Conservation (phyloP, 75 land plant genomes). For the Pinus taeda region DNA sequence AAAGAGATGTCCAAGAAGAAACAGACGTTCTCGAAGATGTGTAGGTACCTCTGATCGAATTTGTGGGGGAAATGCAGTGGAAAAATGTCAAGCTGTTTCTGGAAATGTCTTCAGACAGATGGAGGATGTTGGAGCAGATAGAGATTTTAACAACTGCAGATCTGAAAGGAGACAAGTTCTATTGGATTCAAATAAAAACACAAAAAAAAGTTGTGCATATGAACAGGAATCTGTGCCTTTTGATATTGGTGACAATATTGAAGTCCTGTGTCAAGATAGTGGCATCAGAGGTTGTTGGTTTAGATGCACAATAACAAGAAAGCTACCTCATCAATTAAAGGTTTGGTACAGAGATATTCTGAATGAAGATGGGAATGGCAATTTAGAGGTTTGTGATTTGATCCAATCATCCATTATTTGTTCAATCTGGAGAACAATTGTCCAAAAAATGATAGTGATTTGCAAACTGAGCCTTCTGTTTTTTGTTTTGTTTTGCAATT, state of each 20-base stretch:
- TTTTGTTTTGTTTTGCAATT: constrained; percentile 9
- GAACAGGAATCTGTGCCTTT: neutral
- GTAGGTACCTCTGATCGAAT: constrained; percentile 12
- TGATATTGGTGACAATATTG: constrained; percentile 53
- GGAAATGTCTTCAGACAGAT: constrained; percentile 9
- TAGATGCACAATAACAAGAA: constrained; percentile 48
- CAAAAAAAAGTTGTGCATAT: neutral
- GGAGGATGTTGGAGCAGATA: constrained; percentile 7
- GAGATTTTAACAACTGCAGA: neutral
- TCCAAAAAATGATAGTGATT: neutral
- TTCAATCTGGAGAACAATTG: neutral
- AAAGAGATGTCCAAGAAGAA: constrained; percentile 34
- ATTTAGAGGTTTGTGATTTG: constrained; percentile 54
- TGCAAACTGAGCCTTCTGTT: neutral
- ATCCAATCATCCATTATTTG: neutral
- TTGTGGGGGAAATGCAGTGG: constrained; percentile 10
- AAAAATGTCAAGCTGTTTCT: constrained; percentile 6
- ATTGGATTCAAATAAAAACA: neutral
- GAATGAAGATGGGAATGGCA: constrained; percentile 58
- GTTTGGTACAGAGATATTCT: constrained; percentile 70
- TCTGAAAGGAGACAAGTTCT: neutral
- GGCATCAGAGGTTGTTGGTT: constrained; percentile 94
- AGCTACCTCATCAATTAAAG: constrained; percentile 49
- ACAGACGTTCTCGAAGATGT: constrained; percentile 33
- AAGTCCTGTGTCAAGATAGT: constrained; percentile 82